Evolutionary conservation across 2,329 filamentous ascomycete genomes (phyloP), one percentile per base, ranked within the genome.

Genomic region (Trichoderma sp.): DNA sequence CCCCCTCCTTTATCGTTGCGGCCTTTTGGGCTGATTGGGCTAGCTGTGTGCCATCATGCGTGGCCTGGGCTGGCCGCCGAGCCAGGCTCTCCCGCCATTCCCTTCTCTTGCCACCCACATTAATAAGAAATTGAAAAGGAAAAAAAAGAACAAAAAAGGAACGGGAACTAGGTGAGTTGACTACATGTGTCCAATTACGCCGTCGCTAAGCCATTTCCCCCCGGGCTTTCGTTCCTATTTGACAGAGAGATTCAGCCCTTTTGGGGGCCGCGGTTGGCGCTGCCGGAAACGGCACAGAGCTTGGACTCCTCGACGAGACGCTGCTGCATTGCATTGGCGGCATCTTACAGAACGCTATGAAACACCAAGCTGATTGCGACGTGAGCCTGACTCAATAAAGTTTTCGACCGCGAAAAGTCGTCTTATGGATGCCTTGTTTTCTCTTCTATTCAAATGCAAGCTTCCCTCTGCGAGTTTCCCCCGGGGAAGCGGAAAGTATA

Each of bases 31-130:
- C 67, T 68, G 59, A 55, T 68, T 51, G 66, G 59, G 66, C 66
- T 63, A 68, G 67, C 46, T 68, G 67, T 65, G 59, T 69, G 67
- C 67, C 59, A 64, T 64, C 39, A 65, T 59, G 52, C 60, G 43
- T 59, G 59, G 67, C 59, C 59, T 58, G 52, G 51, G 52, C 66
- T 64, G 28, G 56, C 46, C 46, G 59, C 54, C 59, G 52, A 69
- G 54, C 67, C 67, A 56, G 54, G 59, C 59, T 69, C 59, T 69
- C 59, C 67, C 67, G 67, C 54, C 52, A 55, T 65, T 69, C 54
- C 67, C 46, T 54, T 34, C 59, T 68, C 59, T 69, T 43, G 60
- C 67, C 59, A 69, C 59, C 67, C 67, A 49, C 49, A 46, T 39
- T 61, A 52, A 24, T 26, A 39, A 39, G 26, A 39, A 21, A 28